These are phyloP conservation scores for Blumeriella jaapii DNA, from an alignment of 2,329 filamentous ascomycete genomes.

Conservation along the genomic window DNA sequence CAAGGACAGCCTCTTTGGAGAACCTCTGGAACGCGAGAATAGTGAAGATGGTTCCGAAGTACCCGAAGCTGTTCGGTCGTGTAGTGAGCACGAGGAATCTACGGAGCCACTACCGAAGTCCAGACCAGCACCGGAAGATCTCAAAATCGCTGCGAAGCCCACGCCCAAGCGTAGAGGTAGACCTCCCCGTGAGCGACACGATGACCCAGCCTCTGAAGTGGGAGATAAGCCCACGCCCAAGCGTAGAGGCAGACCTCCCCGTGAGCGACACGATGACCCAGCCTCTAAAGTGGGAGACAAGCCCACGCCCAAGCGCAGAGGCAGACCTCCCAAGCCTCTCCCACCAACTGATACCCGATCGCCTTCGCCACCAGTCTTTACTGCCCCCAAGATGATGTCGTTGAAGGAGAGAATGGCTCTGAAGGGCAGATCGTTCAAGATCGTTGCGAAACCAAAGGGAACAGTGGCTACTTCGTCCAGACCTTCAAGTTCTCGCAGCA, in stretches of 20 bases:
- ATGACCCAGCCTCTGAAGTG: neutral
- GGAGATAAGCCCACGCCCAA: neutral
- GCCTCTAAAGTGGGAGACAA: conserved; percentile 3
- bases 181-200: neutral
- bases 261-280: neutral
- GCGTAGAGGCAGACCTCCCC: conserved; percentile 1
- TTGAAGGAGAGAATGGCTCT: conserved; percentile 23
- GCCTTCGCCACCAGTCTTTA: conserved; percentile 1
- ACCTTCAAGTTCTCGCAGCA: conserved; percentile 5
- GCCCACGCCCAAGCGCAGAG: conserved; percentile 13
- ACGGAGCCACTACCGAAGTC: too few species aligned
- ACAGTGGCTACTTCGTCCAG: conserved; percentile 1
- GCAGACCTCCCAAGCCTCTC: conserved; percentile 18
- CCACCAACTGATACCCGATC: neutral
- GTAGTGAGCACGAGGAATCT: neutral
- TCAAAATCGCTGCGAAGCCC: neutral
- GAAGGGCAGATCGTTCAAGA: conserved; percentile 23
- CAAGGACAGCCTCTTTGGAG: conserved; percentile 18
- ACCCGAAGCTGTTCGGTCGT: neutral
- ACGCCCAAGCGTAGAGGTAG: conserved; percentile 6
- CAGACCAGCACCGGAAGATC: neutral
- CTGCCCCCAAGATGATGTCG: conserved; percentile 16
- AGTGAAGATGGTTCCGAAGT: conserved; percentile 1
- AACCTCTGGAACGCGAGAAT: conserved; percentile 10
- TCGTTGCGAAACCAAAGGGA: conserved; percentile 11